Evolutionary conservation across 2,329 filamentous ascomycete species (phyloP).

Genomic region (Nigrospora osmanthi): DNA sequence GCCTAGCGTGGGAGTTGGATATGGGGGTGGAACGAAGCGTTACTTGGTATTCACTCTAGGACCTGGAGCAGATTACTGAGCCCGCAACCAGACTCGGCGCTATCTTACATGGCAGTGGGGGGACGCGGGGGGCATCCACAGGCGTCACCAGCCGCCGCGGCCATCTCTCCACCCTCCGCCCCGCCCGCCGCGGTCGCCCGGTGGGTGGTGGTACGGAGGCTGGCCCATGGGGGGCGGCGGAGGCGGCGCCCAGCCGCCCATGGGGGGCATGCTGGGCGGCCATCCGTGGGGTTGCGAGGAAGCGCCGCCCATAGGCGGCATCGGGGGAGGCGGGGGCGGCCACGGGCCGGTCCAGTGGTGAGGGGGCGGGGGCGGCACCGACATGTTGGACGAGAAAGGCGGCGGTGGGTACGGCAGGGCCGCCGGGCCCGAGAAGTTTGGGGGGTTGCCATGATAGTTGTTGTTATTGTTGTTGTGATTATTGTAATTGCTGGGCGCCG

Average conservation of each 20-base stretch:
- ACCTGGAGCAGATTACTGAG: too few relatives aligned
- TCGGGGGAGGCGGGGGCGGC: constrained; percentile 4
- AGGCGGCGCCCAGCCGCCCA: background rate
- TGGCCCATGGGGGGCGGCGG: constrained; percentile 3
- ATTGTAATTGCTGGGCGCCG: background rate
- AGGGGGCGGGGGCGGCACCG: constrained; percentile 1
- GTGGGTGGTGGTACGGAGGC: constrained; percentile 1
- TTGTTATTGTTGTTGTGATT: background rate
- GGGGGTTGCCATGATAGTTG: background rate
- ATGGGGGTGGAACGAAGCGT: too few relatives aligned
- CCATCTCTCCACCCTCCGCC: constrained; percentile 4
- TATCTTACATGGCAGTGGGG: too few relatives aligned
- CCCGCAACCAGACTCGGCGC: too few relatives aligned
- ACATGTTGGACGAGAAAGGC: background rate
- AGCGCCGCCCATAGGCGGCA: background rate
- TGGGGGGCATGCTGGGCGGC: background rate
- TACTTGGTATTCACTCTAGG: too few relatives aligned
- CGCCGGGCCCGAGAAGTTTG: background rate
- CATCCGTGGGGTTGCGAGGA: background rate
- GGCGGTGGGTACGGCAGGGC: background rate
- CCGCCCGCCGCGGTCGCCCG: background rate
- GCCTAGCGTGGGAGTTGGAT: too few relatives aligned
- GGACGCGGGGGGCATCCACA: background rate
- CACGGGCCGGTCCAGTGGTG: constrained; percentile 6
- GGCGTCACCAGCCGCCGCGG: constrained; percentile 3